Conservation (phyloP, 179 eudicot genomes). For the Patellifolia procumbens region DNA sequence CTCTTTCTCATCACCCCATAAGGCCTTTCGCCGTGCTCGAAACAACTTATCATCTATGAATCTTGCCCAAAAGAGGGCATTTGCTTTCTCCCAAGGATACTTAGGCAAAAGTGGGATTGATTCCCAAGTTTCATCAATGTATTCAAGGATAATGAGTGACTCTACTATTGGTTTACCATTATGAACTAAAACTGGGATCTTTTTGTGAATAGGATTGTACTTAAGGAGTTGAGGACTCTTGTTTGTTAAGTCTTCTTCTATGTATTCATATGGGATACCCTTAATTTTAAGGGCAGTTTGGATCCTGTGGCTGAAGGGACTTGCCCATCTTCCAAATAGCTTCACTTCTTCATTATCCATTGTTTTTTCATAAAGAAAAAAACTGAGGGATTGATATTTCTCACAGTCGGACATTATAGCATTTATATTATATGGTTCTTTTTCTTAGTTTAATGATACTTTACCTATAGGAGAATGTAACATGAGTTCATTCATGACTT, state of each 20-base stretch:
- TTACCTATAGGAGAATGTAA: conserved; percentile 1
- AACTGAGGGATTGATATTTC: neutral
- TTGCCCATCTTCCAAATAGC: conserved; percentile 8
- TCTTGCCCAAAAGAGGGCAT: conserved; percentile 8
- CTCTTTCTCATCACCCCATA: conserved; percentile 15
- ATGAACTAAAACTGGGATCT: conserved; percentile 20
- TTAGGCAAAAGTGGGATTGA: conserved; percentile 8
- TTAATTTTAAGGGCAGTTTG: conserved; percentile 19
- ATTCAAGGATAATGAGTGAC: conserved; percentile 8
- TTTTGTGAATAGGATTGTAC: conserved; percentile 13
- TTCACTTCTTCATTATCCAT: conserved; percentile 10
- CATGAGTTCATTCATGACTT: conserved; percentile 23
- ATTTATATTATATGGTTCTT: neutral
- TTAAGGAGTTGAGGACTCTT: conserved; percentile 11
- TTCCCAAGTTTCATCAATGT: conserved; percentile 21
- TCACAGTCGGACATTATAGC: neutral
- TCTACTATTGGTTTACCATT: conserved; percentile 14
- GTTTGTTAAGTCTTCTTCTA: conserved; percentile 9
- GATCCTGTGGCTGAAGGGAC: conserved; percentile 11
- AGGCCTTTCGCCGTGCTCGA: conserved; percentile 9
- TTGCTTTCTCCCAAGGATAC: conserved; percentile 15
- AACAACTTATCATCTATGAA: conserved; percentile 8
- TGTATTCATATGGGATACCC: conserved; percentile 16
- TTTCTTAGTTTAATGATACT: neutral
- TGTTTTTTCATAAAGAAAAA: neutral